phyloP scores from a whole-genome alignment of 192 early-diverging fungal genomes.

The Glomus cerebriforme region DNA sequence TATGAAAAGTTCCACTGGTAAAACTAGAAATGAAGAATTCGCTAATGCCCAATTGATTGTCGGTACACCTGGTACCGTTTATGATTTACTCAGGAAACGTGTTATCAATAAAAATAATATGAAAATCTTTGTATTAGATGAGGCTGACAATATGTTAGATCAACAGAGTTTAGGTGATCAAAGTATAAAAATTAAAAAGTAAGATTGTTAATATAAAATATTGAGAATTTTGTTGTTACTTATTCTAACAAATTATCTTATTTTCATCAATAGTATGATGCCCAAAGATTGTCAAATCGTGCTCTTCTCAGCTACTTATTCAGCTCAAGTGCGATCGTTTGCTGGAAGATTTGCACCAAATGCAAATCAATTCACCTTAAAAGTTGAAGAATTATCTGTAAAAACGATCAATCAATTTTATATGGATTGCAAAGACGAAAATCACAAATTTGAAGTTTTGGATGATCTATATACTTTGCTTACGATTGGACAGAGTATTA shows the following conservation, averaged over 20 bases:
- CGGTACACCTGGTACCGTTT: slow-evolving; percentile 93
- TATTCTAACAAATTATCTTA: not conserved
- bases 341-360: slow-evolving; percentile 80
- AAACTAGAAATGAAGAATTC: slow-evolving; percentile 45
- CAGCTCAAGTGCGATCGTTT: slow-evolving; percentile 73
- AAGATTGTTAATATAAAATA: slow-evolving; percentile 16
- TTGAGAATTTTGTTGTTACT: not conserved
- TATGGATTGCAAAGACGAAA: slow-evolving; percentile 82
- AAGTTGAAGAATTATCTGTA: slow-evolving; percentile 88
- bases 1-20: slow-evolving; percentile 1
- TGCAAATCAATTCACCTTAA: slow-evolving; percentile 85
- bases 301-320: slow-evolving; percentile 95
- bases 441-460: slow-evolving; percentile 81
- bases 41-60: slow-evolving; percentile 82
- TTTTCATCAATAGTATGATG: slow-evolving; percentile 55
- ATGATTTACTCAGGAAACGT: slow-evolving; percentile 69
- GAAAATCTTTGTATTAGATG: slow-evolving; percentile 91
- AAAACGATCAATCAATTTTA: slow-evolving; percentile 96
- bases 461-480: slow-evolving; percentile 76
- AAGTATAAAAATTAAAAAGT: slow-evolving; percentile 82
- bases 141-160: slow-evolving; percentile 99
- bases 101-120: slow-evolving; percentile 61
- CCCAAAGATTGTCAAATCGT: slow-evolving; percentile 79
- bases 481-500: slow-evolving; percentile 95
- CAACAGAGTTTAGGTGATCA: slow-evolving; percentile 84